Evolutionary conservation across 768 basidiomycete genomes (phyloP).

Genomic region (Trametes cinnabarina): DNA sequence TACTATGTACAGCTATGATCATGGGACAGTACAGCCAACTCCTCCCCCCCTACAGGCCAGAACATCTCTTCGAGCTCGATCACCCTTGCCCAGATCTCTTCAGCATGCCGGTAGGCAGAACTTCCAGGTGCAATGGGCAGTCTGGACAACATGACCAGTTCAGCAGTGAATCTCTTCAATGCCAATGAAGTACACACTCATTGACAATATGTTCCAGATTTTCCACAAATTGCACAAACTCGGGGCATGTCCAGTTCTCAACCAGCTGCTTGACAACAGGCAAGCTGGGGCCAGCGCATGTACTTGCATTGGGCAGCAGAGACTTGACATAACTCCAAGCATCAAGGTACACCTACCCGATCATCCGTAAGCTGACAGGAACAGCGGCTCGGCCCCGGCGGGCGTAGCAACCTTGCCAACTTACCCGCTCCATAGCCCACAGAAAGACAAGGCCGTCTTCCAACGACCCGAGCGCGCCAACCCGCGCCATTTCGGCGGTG

Average conservation of each 20-base stretch:
- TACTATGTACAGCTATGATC: no score
- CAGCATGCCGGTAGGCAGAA: conserved; percentile 39
- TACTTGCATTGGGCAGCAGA: neutral
- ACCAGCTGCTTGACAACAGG: conserved; percentile 48
- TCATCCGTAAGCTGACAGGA: neutral
- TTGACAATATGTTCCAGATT: conserved; percentile 49
- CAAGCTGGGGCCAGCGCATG: conserved; percentile 2
- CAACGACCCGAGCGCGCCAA: conserved; percentile 43
- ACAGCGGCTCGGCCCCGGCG: no score
- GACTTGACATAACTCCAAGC: conserved; percentile 56
- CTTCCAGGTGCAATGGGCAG: conserved; percentile 39
- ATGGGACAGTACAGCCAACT: conserved; percentile 18
- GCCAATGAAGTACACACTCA: conserved; percentile 17
- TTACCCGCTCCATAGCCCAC: conserved; percentile 78
- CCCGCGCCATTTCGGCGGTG: conserved; percentile 66
- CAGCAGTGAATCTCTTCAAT: neutral
- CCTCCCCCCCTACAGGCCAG: conserved; percentile 51
- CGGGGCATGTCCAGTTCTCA: conserved; percentile 58
- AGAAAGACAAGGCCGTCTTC: conserved; percentile 69
- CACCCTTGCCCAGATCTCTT: conserved; percentile 55
- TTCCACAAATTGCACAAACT: conserved; percentile 54
- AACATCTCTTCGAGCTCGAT: conserved; percentile 60
- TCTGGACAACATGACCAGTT: conserved; percentile 17
- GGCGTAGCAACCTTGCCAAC: no score
- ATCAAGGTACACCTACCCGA: conserved; percentile 59